Base-by-base conservation (phyloP, 257 asterid species). In the Osmanthus fragrans region DNA sequence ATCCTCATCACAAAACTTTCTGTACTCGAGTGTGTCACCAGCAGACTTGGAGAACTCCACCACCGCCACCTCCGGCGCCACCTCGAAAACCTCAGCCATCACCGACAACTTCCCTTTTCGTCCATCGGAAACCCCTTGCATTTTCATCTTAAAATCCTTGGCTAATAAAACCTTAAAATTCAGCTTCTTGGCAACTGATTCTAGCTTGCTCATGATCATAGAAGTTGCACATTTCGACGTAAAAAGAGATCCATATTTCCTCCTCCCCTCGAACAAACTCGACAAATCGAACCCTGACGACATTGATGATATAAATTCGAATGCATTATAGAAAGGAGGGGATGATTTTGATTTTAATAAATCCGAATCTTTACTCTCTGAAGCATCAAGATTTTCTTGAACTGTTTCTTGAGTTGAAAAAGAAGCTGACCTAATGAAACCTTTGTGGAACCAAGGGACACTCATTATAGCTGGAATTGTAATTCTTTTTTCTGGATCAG, bases 1-100 rank as follows among this genome's bases (percentile, higher is more conserved):
- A 15, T 89, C 97, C 66, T 94, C 97, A 60, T 89, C 97, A 13
- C 91, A 94, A 2, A 94, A 84, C 82, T 88, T 92, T 84, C 18
- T 76, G 72, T 94, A 94, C 90, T 94, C 98, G 12, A 92, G 76
- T 7, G 98, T 92, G 80, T 94, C 98, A 11, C 98, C 98, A 6
- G 90, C 80, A 13, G 90, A 83, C 82, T 90, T 92, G 3, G 96
- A 89, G 69, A 94, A 85, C 64, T 90, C 97, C 54, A 92, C 96
- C 80, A 94, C 94, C 23, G 96, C 88, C 83, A 94, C 84, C 87
- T 91, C 94, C 65, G 95, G 92, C 27, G 94, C 95, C 87, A 91
- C 97, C 89, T 89, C 96, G 64, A 67, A 92, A 18, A 92, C 89
- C 89, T 92, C 92, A 7, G 92, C 97, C 19, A 81, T 86, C n/a